A percentile compares a stretch with the other conserved stretches of the same genome.
These are phyloP conservation scores for Setaria viridis DNA, from an alignment of 202 grass and related monocot species.

Conservation along the genomic window DNA sequence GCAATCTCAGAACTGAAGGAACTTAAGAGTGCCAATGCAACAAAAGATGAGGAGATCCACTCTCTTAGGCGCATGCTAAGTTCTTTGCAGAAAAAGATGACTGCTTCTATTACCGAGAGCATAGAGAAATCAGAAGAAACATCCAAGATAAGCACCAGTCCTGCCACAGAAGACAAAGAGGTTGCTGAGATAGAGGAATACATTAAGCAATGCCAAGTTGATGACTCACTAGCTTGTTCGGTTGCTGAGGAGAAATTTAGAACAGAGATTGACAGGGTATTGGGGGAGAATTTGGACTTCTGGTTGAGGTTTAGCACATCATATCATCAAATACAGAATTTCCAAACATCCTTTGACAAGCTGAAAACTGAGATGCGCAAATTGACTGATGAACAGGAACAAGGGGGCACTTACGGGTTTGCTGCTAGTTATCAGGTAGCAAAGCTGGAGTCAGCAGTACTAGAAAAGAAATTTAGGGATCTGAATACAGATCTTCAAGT, in stretches of 20 bases:
- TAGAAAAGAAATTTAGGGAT: constrained; percentile 83
- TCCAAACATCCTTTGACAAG: constrained; percentile 74
- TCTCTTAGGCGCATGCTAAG: constrained; percentile 81
- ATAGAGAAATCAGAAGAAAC: constrained; percentile 53
- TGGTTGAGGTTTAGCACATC: constrained; percentile 97
- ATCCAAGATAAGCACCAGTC: constrained; percentile 49
- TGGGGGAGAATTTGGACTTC: constrained; percentile 91
- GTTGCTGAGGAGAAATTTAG: constrained; percentile 69
- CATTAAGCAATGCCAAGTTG: constrained; percentile 63
- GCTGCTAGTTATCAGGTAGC: constrained; percentile 51
- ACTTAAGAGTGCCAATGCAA: constrained; percentile 69
- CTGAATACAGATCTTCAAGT: constrained; percentile 95
- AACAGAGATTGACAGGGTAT: constrained; percentile 70
- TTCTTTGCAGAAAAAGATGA: constrained; percentile 70
- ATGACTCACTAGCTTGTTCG: constrained; percentile 51
- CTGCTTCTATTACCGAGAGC: constrained; percentile 46
- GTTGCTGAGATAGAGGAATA: constrained; percentile 65
- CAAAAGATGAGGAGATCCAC: constrained; percentile 86
- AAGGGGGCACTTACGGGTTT: constrained; percentile 26
- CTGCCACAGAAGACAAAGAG: constrained; percentile 52
- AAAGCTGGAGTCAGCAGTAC: constrained; percentile 66
- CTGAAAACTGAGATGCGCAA: constrained; percentile 69
- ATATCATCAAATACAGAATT: constrained; percentile 88
- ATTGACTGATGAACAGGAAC: constrained; percentile 50
- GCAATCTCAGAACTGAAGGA: constrained; percentile 80